A percentile compares a stretch with the other conserved stretches of the same genome.
Conservation (phyloP, 2,329 filamentous ascomycete species). For the Spiromastix sp. region DNA sequence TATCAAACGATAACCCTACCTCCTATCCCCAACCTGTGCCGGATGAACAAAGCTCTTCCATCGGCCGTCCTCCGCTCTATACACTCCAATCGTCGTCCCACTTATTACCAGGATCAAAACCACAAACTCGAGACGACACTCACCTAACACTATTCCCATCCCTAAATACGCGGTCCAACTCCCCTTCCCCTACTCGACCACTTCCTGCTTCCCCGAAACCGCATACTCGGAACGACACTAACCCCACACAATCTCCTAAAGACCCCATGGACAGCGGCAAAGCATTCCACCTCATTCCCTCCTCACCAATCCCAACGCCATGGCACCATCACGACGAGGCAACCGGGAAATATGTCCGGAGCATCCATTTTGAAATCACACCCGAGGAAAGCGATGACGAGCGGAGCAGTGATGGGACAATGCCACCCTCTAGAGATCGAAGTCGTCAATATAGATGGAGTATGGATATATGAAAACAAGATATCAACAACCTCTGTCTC, state of each 20-base stretch:
- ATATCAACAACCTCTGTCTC: no score
- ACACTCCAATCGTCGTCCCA: background rate
- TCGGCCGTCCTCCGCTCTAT: background rate
- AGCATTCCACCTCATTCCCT: conserved; percentile 11
- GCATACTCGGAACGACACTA: no score
- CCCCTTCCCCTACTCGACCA: conserved; percentile 20
- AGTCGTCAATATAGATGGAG: conserved; percentile 33
- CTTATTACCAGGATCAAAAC: background rate
- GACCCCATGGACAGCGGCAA: conserved; percentile 18
- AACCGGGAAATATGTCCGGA: conserved; percentile 19
- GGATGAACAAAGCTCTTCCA: background rate
- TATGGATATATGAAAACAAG: conserved; percentile 34
- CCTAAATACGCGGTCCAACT: conserved; percentile 18
- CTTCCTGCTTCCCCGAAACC: conserved; percentile 11
- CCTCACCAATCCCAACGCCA: conserved; percentile 4
- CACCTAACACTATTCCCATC: conserved; percentile 5
- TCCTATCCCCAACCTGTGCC: background rate
- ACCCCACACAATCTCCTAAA: background rate
- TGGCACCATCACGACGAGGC: conserved; percentile 17
- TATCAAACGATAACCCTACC: background rate
- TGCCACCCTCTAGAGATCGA: no score
- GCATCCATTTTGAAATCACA: conserved; percentile 25
- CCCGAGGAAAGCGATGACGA: conserved; percentile 14
- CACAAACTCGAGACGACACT: background rate
- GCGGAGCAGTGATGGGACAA: no score